These are phyloP conservation scores for Aspergillus costaricaensis DNA, from an alignment of 2,329 filamentous ascomycete species.

Conservation along the genomic window DNA sequence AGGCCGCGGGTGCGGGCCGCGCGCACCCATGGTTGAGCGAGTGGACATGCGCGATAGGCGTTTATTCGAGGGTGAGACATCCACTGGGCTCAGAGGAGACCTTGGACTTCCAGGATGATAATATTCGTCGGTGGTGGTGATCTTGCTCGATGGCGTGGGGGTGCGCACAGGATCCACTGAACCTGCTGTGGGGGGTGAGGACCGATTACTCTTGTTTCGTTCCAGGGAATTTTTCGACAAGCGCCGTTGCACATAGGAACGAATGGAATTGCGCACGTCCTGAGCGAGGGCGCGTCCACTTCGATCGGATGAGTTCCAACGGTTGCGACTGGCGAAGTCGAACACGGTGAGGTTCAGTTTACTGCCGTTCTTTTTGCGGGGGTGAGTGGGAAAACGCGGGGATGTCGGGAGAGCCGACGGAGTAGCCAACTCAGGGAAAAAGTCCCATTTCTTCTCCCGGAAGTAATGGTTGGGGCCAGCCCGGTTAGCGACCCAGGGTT, in stretches of 20 bases:
- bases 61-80: constrained; percentile 8
- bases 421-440: constrained; percentile 42
- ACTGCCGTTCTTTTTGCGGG: constrained; percentile 25
- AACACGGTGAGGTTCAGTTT: constrained; percentile 25
- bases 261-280: constrained; percentile 37
- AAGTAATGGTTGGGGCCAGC: constrained; percentile 39
- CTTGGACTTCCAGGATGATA: constrained; percentile 12
- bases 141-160: constrained; percentile 10
- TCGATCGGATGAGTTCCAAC: constrained; percentile 30
- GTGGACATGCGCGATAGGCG: constrained; percentile 19
- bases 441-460: constrained; percentile 45
- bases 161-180: constrained; percentile 13
- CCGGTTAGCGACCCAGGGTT: constrained; percentile 24
- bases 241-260: constrained; percentile 37
- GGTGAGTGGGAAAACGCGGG: constrained; percentile 11
- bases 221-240: constrained; percentile 29
- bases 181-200: constrained; percentile 17
- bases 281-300: constrained; percentile 23
- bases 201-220: constrained; percentile 17
- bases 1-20: constrained; percentile 7
- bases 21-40: constrained; percentile 17
- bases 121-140: constrained; percentile 17
- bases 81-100: constrained; percentile 9
- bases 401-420: constrained; percentile 26
- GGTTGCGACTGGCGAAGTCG: constrained; percentile 22